Percentiles rank a stretch among this genome's conserved stretches.
phyloP scores from a whole-genome alignment of 768 basidiomycete genomes.

The Candolleomyces eurysporus region DNA sequence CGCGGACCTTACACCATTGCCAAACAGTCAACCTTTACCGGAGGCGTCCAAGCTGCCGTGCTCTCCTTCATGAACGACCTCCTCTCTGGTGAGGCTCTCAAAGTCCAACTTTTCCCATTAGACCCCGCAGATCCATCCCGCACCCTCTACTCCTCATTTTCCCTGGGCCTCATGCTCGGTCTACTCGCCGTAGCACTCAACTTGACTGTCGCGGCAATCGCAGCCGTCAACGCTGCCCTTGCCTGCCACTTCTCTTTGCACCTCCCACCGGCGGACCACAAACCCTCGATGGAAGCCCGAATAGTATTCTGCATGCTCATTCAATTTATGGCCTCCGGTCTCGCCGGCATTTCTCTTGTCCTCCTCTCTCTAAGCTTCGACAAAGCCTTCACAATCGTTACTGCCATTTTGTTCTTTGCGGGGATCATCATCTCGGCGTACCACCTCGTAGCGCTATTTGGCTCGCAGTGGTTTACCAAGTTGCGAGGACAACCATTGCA shows the following conservation, averaged over 20 bases:
- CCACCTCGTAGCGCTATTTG: background rate
- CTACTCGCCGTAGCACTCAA: background rate
- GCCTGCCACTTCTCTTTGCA: background rate
- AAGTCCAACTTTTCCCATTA: background rate
- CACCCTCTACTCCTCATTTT: background rate
- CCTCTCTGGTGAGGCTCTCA: background rate
- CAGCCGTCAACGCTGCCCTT: background rate
- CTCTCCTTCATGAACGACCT: background rate
- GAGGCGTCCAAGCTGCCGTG: background rate
- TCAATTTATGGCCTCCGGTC: constrained; percentile 3
- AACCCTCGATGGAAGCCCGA: background rate
- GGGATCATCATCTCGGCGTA: background rate
- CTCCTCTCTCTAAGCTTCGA: background rate
- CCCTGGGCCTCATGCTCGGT: background rate
- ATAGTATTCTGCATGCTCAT: constrained; percentile 4
- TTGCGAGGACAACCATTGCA: background rate
- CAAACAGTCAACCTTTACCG: background rate
- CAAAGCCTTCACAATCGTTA: constrained; percentile 1
- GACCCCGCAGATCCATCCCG: background rate
- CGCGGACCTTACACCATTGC: background rate
- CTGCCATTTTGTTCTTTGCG: background rate
- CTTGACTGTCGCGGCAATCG: background rate
- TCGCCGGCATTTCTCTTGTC: background rate
- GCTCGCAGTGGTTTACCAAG: background rate
- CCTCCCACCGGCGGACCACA: background rate